Conservation (phyloP, 441 rosid genomes). For the Biscutella laevigata region DNA sequence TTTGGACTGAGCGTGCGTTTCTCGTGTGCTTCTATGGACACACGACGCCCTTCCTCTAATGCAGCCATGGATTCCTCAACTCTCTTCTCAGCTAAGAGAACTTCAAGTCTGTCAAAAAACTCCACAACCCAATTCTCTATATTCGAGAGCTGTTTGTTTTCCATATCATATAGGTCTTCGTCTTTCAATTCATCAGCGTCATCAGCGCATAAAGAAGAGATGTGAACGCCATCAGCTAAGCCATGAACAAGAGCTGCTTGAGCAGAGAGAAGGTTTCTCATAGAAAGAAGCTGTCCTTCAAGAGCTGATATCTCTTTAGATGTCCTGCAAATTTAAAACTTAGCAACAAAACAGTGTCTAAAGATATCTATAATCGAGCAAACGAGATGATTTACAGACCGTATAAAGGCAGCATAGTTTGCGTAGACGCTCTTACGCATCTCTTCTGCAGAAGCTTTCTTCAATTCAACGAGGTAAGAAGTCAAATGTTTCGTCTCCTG, state of each 20-base stretch:
- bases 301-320: constrained; percentile 84
- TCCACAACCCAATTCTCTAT: constrained; percentile 58
- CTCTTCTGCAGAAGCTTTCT: constrained; percentile 95
- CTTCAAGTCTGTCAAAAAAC: constrained; percentile 63
- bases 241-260: constrained; percentile 80
- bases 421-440: constrained; percentile 94
- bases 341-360: not conserved
- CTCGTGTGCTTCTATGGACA: constrained; percentile 38
- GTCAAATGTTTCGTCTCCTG: constrained; percentile 76
- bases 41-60: constrained; percentile 57
- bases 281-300: constrained; percentile 79
- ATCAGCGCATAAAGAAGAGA: constrained; percentile 41
- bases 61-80: constrained; percentile 71
- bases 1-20: constrained; percentile 34
- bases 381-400: constrained; percentile 28
- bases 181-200: constrained; percentile 36
- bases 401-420: constrained; percentile 77
- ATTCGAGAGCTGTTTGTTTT: constrained; percentile 41
- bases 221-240: constrained; percentile 56
- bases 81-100: constrained; percentile 77
- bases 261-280: constrained; percentile 71
- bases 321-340: constrained; percentile 38
- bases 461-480: constrained; percentile 55
- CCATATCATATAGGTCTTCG: constrained; percentile 33
- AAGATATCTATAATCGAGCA: not conserved